phyloP scores from a whole-genome alignment of 73 alveolate genomes.

The Tetrahymena borealis region DNA sequence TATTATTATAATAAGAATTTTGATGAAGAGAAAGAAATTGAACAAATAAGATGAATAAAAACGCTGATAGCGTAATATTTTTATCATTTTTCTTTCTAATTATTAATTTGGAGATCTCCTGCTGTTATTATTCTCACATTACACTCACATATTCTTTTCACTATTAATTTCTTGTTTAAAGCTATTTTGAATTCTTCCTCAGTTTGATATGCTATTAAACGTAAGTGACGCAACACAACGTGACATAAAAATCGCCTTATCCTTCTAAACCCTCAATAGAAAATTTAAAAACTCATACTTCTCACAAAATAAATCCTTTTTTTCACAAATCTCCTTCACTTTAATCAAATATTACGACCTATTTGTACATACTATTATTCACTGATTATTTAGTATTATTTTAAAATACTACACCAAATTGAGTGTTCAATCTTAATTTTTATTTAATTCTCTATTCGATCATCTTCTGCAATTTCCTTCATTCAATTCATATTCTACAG shows the following conservation, averaged over 20 bases:
- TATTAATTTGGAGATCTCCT: no score
- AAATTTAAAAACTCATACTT: neutral
- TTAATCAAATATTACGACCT: neutral
- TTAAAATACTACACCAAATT: no score
- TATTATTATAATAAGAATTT: neutral
- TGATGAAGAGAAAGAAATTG: no score
- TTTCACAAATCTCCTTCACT: neutral
- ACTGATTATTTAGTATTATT: no score
- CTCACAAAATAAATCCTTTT: neutral
- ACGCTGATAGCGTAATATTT: neutral
- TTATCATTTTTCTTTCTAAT: neutral
- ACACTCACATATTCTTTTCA: neutral
- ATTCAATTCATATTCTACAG: neutral
- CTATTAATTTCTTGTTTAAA: neutral
- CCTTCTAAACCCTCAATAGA: neutral
- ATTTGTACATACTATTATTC: neutral
- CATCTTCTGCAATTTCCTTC: no score
- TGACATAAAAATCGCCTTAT: neutral
- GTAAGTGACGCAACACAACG: conserved; percentile 4
- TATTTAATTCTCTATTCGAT: no score
- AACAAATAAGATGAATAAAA: neutral
- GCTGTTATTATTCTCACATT: neutral
- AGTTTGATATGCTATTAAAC: neutral
- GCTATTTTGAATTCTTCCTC: neutral
- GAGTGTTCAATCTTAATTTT: no score